Evolutionary conservation across 768 basidiomycete species (phyloP).

Genomic region (Pleurotus giganteus): DNA sequence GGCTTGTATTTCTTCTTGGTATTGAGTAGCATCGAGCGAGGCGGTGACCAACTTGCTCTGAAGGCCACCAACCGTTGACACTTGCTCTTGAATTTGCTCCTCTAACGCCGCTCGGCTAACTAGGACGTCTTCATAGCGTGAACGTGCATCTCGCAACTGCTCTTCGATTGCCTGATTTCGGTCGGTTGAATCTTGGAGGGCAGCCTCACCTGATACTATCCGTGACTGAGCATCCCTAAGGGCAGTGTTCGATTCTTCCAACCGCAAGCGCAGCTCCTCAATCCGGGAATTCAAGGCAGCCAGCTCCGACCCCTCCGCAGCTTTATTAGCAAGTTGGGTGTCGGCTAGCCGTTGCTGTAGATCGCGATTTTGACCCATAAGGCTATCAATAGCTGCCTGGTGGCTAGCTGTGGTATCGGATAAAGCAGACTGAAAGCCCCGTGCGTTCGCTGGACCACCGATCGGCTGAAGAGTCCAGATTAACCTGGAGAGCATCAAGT

Average conservation of each 20-base stretch:
- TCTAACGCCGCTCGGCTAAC: background rate
- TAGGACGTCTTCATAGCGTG: background rate
- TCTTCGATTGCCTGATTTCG: background rate
- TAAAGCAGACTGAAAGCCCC: conserved; percentile 16
- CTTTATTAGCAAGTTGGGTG: conserved; percentile 21
- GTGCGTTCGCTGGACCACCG: background rate
- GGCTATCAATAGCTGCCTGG: conserved; percentile 23
- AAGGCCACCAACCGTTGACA: background rate
- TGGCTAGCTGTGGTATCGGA: conserved; percentile 19
- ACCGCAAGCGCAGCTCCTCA: background rate
- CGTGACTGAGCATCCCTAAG: background rate
- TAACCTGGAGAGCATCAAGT: background rate
- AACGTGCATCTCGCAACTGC: background rate
- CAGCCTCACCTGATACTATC: background rate
- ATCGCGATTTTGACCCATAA: conserved; percentile 24
- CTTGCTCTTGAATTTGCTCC: background rate
- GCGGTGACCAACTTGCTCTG: background rate
- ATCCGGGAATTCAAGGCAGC: conserved; percentile 33
- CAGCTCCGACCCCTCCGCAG: conserved; percentile 23
- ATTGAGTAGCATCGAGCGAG: background rate
- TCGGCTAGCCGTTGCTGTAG: conserved; percentile 26
- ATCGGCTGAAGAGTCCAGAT: background rate
- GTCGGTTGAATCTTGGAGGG: background rate
- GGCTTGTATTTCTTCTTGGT: conserved; percentile 3
- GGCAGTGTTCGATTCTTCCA: background rate